phyloP scores from a whole-genome alignment of 1,284 basidiomycete genomes.

The Cryptococcus wingfieldii region DNA sequence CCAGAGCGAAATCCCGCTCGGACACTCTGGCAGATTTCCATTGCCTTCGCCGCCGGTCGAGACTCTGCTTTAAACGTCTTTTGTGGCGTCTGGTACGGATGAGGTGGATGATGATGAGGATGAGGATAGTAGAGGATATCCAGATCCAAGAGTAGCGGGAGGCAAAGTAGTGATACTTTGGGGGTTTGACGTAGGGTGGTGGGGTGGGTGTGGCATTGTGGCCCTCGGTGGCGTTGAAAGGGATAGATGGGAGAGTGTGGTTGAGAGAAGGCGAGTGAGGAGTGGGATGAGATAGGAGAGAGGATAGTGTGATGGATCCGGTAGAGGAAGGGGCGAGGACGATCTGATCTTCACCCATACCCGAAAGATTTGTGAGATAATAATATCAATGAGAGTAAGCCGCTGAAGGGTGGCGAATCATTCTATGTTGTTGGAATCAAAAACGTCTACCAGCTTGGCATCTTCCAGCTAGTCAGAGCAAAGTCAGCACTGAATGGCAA shows the following conservation, averaged over 20 bases:
- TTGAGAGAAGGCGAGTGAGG: background rate
- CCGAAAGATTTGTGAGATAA: too few species aligned
- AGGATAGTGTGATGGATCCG: background rate
- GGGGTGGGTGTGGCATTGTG: background rate
- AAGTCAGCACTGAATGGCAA: too few species aligned
- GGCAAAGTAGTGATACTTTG: constrained; percentile 15
- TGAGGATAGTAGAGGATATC: constrained; percentile 10
- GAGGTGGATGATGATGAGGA: constrained; percentile 10
- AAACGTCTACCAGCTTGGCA: too few species aligned
- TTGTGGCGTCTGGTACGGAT: constrained; percentile 6
- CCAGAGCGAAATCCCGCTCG: background rate
- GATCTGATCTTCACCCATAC: too few species aligned
- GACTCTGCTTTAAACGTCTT: background rate
- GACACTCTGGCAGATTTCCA: background rate
- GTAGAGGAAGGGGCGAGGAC: too few species aligned
- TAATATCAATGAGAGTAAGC: too few species aligned
- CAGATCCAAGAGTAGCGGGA: constrained; percentile 16
- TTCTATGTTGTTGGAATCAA: too few species aligned
- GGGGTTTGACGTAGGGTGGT: background rate
- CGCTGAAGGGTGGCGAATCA: too few species aligned
- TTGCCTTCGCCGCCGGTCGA: background rate
- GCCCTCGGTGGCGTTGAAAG: background rate
- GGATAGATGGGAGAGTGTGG: background rate
- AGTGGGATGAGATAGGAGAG: background rate
- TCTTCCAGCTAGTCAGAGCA: too few species aligned